Evolutionary conservation across 2,329 filamentous ascomycete genomes (phyloP).

Genomic region (Diaporthe sp.): DNA sequence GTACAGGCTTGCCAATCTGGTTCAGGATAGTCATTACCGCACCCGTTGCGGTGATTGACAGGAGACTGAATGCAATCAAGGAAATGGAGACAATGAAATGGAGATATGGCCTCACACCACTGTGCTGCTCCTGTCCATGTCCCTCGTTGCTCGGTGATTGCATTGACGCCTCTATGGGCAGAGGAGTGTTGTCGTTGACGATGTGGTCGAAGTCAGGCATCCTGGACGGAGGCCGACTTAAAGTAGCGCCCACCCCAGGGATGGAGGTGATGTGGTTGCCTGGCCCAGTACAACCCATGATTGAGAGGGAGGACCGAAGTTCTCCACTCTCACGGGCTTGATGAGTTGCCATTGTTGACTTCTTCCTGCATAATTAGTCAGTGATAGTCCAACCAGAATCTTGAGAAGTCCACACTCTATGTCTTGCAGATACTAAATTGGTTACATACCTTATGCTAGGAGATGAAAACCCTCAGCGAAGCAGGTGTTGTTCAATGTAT

Average conservation of each 20-base stretch:
- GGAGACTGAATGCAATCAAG: not conserved
- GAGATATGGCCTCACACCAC: not conserved
- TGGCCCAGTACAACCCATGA: constrained; percentile 4
- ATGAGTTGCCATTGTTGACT: not conserved
- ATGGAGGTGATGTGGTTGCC: not conserved
- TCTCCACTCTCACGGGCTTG: no score
- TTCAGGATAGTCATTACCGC: not conserved
- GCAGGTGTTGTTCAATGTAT: not conserved
- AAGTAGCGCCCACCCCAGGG: not conserved
- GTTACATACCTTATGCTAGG: not conserved
- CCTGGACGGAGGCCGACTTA: not conserved
- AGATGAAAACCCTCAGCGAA: not conserved
- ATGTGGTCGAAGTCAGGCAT: not conserved
- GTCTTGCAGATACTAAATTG: not conserved
- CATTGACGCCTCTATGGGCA: not conserved
- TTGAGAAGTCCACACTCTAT: not conserved
- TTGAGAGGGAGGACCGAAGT: constrained; percentile 12
- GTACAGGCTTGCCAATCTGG: not conserved
- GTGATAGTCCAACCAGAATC: not conserved
- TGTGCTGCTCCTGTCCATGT: no score
- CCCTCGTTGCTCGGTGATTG: no score
- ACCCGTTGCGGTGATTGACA: not conserved
- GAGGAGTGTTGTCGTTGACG: accelerated
- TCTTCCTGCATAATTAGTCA: not conserved
- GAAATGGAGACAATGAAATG: not conserved